A percentile compares a stretch with the other conserved stretches of the same genome.
Evolutionary conservation across 164 flowering plant species (phyloP).

Genomic region (Vitis rotundifolia): DNA sequence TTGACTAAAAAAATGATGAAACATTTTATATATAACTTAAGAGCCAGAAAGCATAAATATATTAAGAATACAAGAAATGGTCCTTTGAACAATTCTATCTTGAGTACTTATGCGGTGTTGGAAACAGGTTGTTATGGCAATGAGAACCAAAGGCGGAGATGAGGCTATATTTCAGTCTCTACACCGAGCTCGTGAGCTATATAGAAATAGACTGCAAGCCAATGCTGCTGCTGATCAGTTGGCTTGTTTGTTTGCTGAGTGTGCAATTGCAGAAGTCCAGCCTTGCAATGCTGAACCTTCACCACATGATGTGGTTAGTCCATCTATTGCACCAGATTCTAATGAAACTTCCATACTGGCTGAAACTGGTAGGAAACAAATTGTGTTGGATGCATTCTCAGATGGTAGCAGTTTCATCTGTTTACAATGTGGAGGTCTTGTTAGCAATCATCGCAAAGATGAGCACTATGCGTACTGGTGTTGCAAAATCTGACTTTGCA

Average conservation of each 20-base stretch:
- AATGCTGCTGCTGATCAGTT: constrained; percentile 75
- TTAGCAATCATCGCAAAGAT: constrained; percentile 80
- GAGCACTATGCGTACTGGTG: constrained; percentile 96
- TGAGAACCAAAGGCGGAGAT: constrained; percentile 76
- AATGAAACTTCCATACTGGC: constrained; percentile 74
- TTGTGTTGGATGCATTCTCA: constrained; percentile 81
- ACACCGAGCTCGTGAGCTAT: constrained; percentile 79
- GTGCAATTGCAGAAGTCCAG: constrained; percentile 88
- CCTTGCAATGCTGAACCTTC: constrained; percentile 34
- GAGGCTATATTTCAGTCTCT: constrained; percentile 64
- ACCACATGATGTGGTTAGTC: constrained; percentile 4
- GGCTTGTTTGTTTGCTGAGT: constrained; percentile 96
- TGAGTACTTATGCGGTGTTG: constrained; percentile 4
- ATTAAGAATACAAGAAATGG: not conserved
- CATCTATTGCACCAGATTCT: constrained; percentile 34
- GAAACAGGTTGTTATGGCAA: constrained; percentile 77
- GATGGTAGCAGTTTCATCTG: constrained; percentile 99
- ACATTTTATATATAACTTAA: not conserved
- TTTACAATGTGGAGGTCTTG: constrained; percentile 93
- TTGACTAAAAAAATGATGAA: not conserved
- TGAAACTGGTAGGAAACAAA: constrained; percentile 74
- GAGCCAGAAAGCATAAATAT: not conserved
- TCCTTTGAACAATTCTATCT: not conserved
- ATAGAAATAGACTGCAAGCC: constrained; percentile 57
- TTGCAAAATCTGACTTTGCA: constrained; percentile 29